Evolutionary conservation across 495 filamentous ascomycete genomes (phyloP).

Genomic region (Neurospora terricola): DNA sequence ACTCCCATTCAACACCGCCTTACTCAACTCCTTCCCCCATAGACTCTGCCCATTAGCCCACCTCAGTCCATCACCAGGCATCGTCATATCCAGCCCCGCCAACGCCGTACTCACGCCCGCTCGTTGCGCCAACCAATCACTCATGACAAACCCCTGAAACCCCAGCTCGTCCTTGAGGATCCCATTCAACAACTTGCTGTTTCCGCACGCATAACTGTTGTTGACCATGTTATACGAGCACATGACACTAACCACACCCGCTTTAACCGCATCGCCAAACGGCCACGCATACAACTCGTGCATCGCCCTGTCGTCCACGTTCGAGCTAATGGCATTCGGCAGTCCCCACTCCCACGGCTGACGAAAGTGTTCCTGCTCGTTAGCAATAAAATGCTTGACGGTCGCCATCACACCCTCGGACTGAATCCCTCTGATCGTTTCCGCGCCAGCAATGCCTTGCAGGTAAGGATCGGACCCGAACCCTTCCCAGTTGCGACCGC

Average conservation of each 20-base stretch:
- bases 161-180: conserved; percentile 91
- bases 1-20: conserved; percentile 69
- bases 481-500: conserved; percentile 68
- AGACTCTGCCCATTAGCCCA: conserved; percentile 73
- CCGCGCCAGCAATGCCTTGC: conserved; percentile 54
- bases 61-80: conserved; percentile 79
- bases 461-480: conserved; percentile 67
- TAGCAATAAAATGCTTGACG: conserved; percentile 63
- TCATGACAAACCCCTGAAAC: conserved; percentile 90
- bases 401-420: conserved; percentile 62
- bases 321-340: conserved; percentile 65
- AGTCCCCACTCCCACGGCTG: conserved; percentile 76
- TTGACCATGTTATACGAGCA: conserved; percentile 87
- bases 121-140: conserved; percentile 86
- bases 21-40: conserved; percentile 71
- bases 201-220: conserved; percentile 82
- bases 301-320: conserved; percentile 71
- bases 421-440: conserved; percentile 65
- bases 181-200: conserved; percentile 85
- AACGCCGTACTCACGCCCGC: conserved; percentile 71
- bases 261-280: conserved; percentile 75
- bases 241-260: conserved; percentile 84
- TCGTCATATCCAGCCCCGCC: conserved; percentile 85
- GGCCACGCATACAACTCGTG: conserved; percentile 89
- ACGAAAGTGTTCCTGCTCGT: conserved; percentile 67